Evolutionary conservation across 179 eudicot genomes (phyloP), one percentile per base, ranked within the genome.

Genomic region (Silene coronaria): DNA sequence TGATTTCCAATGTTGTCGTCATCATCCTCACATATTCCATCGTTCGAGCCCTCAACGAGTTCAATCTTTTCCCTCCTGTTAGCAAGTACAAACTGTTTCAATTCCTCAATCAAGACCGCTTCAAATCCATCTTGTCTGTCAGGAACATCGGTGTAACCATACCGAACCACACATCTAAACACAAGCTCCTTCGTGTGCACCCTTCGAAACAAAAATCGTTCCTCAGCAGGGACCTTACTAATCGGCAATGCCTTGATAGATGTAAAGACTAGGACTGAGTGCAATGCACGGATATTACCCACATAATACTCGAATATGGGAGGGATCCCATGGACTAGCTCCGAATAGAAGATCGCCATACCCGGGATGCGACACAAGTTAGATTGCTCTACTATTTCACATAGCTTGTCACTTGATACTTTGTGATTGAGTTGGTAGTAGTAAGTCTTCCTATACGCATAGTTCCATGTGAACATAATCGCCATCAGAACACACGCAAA

Each of bases 261-360:
- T 6, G 86, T 86, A 2, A 93, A 93, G 5, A 91, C 86, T 0
- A 91, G 77, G 9, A 91, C 88, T 0, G 90, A 83, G 79, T 91
- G 96, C 5, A 91, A 59, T 0, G 90, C 87, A 0, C 88, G 89
- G 0, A 91, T 82, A 42, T 89, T 91, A 1, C 45, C 84, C 1
- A 87, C 83, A n/a, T 91, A 91, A 63, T 90, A 89, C 75, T 86
- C 84, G 69, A 93, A 91, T n/a, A 91, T 90, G 8, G 97, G 97
- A 0, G 83, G 74, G 22, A 80, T 72, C 1, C 83, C 83, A 46
- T 76, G 77, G 6, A 80, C 80, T 0, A 80, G 77, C 5, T 76
- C 77, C 13, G 80, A 80, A 70, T 80, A 70, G 55, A 80, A 75
- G 23, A 80, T 63, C 2, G 77, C 83, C 46, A 80, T 10, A 1